These are phyloP conservation scores for Neurospora cerealis DNA, from an alignment of 495 filamentous ascomycete species.

Conservation along the genomic window DNA sequence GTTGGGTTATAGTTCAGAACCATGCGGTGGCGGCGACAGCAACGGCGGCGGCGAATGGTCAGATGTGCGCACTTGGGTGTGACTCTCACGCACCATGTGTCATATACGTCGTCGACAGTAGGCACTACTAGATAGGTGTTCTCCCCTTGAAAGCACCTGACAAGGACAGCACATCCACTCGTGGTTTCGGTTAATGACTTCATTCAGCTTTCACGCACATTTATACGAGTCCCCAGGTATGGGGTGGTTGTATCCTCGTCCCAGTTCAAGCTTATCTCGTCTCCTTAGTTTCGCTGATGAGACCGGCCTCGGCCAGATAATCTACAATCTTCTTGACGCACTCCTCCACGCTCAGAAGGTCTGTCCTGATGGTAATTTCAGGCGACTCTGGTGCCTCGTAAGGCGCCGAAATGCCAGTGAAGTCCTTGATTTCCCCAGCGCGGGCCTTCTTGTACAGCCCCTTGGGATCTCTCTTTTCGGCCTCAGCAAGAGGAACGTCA, in stretches of 20 bases:
- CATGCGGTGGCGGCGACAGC: neutral
- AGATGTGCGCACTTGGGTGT: neutral
- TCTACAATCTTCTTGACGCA: conserved; percentile 73
- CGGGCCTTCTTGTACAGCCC: conserved; percentile 95
- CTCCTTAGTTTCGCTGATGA: conserved; percentile 28
- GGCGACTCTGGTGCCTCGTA: conserved; percentile 84
- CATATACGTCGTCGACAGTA: neutral
- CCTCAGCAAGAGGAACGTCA: conserved; percentile 76
- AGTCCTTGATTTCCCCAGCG: conserved; percentile 88
- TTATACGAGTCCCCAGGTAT: neutral
- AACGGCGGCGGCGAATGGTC: neutral
- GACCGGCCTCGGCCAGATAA: conserved; percentile 54
- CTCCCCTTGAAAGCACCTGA: neutral
- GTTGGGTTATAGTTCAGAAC: neutral
- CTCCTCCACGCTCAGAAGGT: conserved; percentile 70
- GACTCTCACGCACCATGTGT: neutral
- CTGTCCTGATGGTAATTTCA: conserved; percentile 75
- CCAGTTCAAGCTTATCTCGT: conserved; percentile 11
- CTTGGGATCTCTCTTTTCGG: conserved; percentile 94
- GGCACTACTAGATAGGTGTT: neutral
- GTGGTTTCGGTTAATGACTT: neutral
- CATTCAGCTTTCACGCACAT: neutral
- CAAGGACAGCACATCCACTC: neutral
- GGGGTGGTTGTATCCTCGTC: neutral
- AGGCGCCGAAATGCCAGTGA: conserved; percentile 86